Evolutionary conservation across 345 rosid species (phyloP).

Genomic region (Salix koriyanagi): DNA sequence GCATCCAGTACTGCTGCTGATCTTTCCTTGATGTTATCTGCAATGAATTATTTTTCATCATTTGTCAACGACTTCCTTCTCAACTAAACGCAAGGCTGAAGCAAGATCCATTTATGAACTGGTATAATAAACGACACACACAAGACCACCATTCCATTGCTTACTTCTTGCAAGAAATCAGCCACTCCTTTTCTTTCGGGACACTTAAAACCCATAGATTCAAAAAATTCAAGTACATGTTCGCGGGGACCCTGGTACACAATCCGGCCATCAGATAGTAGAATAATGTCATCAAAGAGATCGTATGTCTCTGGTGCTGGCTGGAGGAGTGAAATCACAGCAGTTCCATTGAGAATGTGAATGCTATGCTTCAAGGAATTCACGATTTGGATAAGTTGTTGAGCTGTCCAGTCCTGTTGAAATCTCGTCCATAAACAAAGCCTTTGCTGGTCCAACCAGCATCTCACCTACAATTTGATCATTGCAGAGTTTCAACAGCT

Average conservation of each 20-base stretch:
- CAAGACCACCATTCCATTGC: not conserved
- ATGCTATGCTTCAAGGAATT: constrained; percentile 63
- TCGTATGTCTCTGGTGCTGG: constrained; percentile 74
- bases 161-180: constrained; percentile 77
- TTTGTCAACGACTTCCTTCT: too few relatives aligned
- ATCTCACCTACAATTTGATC: constrained; percentile 48
- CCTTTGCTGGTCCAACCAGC: constrained; percentile 73
- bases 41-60: constrained; percentile 1
- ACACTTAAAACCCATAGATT: constrained; percentile 65
- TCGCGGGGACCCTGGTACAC: constrained; percentile 72
- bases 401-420: constrained; percentile 83
- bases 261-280: constrained; percentile 59
- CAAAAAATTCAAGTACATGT: constrained; percentile 48
- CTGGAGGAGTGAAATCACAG: constrained; percentile 68
- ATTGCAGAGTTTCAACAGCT: not conserved
- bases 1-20: constrained; percentile 64
- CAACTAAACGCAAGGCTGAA: not conserved
- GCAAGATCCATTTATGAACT: not conserved
- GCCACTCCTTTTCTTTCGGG: constrained; percentile 76
- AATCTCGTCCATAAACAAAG: constrained; percentile 72
- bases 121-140: not conserved
- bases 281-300: constrained; percentile 67
- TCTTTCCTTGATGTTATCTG: constrained; percentile 78
- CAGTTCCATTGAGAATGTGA: constrained; percentile 61
- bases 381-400: constrained; percentile 71